A percentile compares a stretch with the other conserved stretches of the same genome.
These are phyloP conservation scores for Phytophthora sojae DNA, from an alignment of 352 stramenopile species.

Conservation along the genomic window DNA sequence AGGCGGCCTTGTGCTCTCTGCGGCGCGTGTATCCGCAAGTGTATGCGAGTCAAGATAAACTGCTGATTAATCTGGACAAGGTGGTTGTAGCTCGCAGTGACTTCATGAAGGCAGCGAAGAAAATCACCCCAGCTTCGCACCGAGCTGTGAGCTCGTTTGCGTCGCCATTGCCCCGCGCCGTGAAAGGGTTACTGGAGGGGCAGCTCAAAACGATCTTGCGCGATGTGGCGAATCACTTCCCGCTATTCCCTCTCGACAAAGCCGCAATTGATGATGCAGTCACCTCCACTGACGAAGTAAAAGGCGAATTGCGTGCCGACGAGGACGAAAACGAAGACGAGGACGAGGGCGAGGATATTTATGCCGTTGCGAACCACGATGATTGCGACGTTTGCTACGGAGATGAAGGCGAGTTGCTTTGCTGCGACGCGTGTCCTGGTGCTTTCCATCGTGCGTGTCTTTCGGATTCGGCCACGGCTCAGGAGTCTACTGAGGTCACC, in stretches of 20 bases:
- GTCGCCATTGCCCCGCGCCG: constrained; percentile 67
- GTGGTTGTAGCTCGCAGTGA: constrained; percentile 78
- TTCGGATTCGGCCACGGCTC: constrained; percentile 10
- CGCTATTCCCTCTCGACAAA: constrained; percentile 66
- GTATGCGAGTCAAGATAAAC: constrained; percentile 81
- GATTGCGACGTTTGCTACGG: constrained; percentile 80
- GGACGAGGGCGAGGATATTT: constrained; percentile 80
- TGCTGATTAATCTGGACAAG: constrained; percentile 76
- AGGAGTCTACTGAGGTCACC: constrained; percentile 19
- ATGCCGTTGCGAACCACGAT: constrained; percentile 61
- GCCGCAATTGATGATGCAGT: constrained; percentile 48
- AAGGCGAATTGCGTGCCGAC: not conserved
- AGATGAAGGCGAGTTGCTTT: constrained; percentile 62
- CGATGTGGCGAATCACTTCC: constrained; percentile 62
- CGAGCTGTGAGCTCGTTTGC: constrained; percentile 78
- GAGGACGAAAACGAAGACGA: constrained; percentile 55
- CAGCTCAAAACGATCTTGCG: constrained; percentile 52
- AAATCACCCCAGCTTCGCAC: constrained; percentile 86
- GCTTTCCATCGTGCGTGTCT: constrained; percentile 69
- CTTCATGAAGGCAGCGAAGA: constrained; percentile 76
- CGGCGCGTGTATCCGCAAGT: constrained; percentile 89
- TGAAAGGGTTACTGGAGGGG: constrained; percentile 53
- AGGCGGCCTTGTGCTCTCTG: constrained; percentile 91
- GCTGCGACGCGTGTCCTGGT: constrained; percentile 68
- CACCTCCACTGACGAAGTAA: constrained; percentile 17